phyloP scores from a whole-genome alignment of 2,329 filamentous ascomycete species.

The Colletotrichum sp. region DNA sequence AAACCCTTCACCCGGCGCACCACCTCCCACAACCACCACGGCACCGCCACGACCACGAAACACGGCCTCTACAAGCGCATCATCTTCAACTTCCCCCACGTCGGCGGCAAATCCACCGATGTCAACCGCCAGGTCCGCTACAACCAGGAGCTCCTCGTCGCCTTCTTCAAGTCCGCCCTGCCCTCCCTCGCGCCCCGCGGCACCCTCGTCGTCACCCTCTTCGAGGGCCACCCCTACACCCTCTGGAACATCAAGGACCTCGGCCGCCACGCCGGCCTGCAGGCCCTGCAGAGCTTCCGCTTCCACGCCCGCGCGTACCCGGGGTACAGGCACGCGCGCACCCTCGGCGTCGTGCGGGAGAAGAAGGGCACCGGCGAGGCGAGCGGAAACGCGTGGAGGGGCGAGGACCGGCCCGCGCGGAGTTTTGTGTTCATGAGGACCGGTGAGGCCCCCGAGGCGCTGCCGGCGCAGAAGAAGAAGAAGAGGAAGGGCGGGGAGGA shows the following conservation, averaged over 20 bases:
- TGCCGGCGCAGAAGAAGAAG: constrained; percentile 33
- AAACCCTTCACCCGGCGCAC: constrained; percentile 44
- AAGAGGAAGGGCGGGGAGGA: constrained; percentile 34
- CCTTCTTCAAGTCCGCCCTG: constrained; percentile 66
- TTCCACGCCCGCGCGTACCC: constrained; percentile 74
- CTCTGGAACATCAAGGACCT: constrained; percentile 94
- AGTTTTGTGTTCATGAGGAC: constrained; percentile 69
- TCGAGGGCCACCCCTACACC: constrained; percentile 93
- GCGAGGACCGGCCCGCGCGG: constrained; percentile 51
- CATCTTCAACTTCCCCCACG: constrained; percentile 97
- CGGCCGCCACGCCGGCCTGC: constrained; percentile 76
- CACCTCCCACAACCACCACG: constrained; percentile 13
- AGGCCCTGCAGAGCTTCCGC: constrained; percentile 72
- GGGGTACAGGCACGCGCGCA: constrained; percentile 76
- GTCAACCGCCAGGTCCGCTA: constrained; percentile 92
- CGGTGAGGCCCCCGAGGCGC: constrained; percentile 46
- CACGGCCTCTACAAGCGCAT: constrained; percentile 72
- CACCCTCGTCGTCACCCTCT: constrained; percentile 81
- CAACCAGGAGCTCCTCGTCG: constrained; percentile 81
- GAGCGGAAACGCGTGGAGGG: constrained; percentile 44
- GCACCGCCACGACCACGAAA: constrained; percentile 29
- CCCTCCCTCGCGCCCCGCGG: constrained; percentile 59
- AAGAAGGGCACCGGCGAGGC: constrained; percentile 45
- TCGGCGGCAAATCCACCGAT: constrained; percentile 89
- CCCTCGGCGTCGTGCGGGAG: constrained; percentile 67